These are phyloP conservation scores for Candida ficus DNA, from an alignment of 805 yeast genomes.

Conservation along the genomic window DNA sequence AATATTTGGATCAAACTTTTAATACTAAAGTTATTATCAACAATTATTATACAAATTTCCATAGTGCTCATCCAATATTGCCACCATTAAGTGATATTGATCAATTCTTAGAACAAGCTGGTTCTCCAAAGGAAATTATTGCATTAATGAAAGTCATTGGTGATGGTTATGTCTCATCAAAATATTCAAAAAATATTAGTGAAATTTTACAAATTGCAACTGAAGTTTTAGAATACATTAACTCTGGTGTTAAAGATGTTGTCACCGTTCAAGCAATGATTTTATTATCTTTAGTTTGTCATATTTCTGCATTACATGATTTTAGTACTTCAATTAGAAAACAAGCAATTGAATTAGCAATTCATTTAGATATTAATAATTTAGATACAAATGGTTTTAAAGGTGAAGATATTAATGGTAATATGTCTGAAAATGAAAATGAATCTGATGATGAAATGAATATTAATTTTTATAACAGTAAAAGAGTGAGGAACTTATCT, in stretches of 20 bases:
- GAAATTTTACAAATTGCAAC: slow-evolving; percentile 33
- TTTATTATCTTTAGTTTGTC: slow-evolving; percentile 39
- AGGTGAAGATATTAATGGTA: slow-evolving; percentile 23
- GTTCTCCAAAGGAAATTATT: slow-evolving; percentile 36
- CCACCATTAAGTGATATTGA: slow-evolving; percentile 35
- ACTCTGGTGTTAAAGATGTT: slow-evolving; percentile 32
- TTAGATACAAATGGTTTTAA: slow-evolving; percentile 29
- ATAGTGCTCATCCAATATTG: slow-evolving; percentile 42
- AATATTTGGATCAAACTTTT: slow-evolving; percentile 9
- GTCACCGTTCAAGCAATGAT: slow-evolving; percentile 38
- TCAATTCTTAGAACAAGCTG: slow-evolving; percentile 28
- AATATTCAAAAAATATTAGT: slow-evolving; percentile 35
- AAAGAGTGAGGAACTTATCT: slow-evolving; percentile 18
- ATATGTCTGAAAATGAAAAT: slow-evolving; percentile 4
- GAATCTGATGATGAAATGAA: slow-evolving; percentile 16
- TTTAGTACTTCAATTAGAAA: slow-evolving; percentile 38
- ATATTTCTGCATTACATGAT: slow-evolving; percentile 47
- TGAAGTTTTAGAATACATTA: slow-evolving; percentile 27
- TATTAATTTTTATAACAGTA: slow-evolving; percentile 21
- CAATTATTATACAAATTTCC: slow-evolving; percentile 34
- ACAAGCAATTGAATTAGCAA: slow-evolving; percentile 34
- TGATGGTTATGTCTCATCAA: slow-evolving; percentile 38
- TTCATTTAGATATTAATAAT: slow-evolving; percentile 33
- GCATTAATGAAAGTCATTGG: slow-evolving; percentile 44
- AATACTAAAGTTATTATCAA: slow-evolving; percentile 21